Evolutionary conservation across 495 filamentous ascomycete species (phyloP), one percentile per base, ranked within the genome.

Genomic region (Mycothermus thermophilus): DNA sequence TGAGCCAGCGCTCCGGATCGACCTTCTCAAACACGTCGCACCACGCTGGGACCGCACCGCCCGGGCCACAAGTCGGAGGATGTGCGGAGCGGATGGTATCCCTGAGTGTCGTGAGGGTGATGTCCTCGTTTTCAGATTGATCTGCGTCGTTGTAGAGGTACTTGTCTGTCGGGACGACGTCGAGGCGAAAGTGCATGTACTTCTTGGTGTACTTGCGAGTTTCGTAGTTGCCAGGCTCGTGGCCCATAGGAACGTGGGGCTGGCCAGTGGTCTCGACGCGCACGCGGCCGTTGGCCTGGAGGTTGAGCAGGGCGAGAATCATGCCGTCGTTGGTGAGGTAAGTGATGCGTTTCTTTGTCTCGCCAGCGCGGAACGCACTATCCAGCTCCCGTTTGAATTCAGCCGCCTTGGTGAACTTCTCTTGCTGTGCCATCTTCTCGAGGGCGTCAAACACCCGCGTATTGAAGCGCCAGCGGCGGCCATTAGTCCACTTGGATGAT

Each of bases 11-110:
- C 5, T 64, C 56, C 3, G 39, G 43, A 23, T 80, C 66, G 9
- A 85, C 54, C 7, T 68, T 54, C 1, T 71, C 74, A 32, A 83
- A 72, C 30, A 93, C 79, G 52, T 84, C 82, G 40, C 71, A 72
- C 86, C 86, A 94, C 17, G 86, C 55, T 0, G 86, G 86, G 13
- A 83, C 44, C 50, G 73, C 47, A 43, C 59, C 49, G 26, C 41
- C 36, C 22, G 55, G 44, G 20, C 57, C 50, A 20, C 32, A 8
- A 17, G 48, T 32, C 11, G 56, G 59, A 27, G 47, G 42, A 5
- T 33, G 31, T 30, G 61, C 23, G 48, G 49, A 15, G 40, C 34
- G 4, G 56, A 64, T 22, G 44, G 53, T 27, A 41, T 55, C 29
- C 42, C 52, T 29, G 0, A 81, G 29, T 43, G 55, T 33, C 36